A percentile compares a stretch with the other conserved stretches of the same genome.
These are phyloP conservation scores for Eimeria maxima DNA, from an alignment of 169 alveolate species.

Conservation along the genomic window DNA sequence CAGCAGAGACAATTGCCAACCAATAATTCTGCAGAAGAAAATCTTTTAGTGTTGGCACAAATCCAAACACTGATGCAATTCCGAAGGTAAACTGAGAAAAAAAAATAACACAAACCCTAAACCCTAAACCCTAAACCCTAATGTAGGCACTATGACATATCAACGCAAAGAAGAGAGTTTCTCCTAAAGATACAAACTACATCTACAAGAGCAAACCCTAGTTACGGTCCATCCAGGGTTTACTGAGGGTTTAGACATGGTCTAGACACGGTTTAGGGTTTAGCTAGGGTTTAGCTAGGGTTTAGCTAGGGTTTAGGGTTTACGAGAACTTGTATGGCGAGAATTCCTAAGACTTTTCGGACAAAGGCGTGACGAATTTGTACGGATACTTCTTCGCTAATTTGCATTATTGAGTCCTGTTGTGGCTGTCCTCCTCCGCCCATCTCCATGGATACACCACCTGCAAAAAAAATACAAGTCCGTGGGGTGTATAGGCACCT, in stretches of 20 bases:
- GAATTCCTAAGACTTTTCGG: conserved; percentile 78
- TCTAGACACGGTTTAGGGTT: conserved; percentile 33
- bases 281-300: too few relatives aligned
- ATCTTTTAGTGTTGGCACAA: conserved; percentile 37
- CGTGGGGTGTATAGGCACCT: background rate
- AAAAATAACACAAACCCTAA: conserved; percentile 10
- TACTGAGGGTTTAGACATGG: background rate
- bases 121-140: conserved; percentile 50
- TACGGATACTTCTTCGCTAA: conserved; percentile 37
- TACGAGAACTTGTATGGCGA: conserved; percentile 69
- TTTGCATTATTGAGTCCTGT: too few relatives aligned
- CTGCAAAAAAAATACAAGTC: background rate
- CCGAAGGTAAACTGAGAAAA: conserved; percentile 77
- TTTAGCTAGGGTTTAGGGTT: conserved; percentile 59
- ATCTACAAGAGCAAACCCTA: too few relatives aligned
- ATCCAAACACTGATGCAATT: conserved; percentile 29
- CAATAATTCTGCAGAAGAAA: conserved; percentile 48
- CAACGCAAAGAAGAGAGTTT: too few relatives aligned
- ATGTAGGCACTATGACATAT: too few relatives aligned
- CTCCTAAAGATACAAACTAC: too few relatives aligned
- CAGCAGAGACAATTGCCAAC: conserved; percentile 25
- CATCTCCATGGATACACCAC: background rate
- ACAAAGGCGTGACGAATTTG: conserved; percentile 83
- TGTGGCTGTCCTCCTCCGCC: too few relatives aligned
- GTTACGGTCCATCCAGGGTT: background rate